Percentiles rank a stretch among this genome's conserved stretches.
Conservation (phyloP, 371 early-diverging fungal genomes). For the Mycotypha africana region DNA sequence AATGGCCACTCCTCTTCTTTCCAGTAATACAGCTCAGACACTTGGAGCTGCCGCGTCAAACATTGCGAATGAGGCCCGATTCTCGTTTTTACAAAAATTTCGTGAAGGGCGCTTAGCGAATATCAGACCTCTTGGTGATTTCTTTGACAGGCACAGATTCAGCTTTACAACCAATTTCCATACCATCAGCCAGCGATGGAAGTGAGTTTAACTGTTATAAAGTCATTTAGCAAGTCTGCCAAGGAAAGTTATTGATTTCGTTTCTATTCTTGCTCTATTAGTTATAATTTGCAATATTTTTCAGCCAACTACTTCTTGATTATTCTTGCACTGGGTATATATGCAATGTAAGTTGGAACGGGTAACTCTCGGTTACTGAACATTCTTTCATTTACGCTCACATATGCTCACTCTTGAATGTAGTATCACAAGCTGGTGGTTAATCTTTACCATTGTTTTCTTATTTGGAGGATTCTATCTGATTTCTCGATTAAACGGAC, state of each 20-base stretch:
- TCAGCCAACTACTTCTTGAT: slow-evolving; percentile 64
- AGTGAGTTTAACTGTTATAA: slow-evolving; percentile 28
- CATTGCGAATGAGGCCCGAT: slow-evolving; percentile 33
- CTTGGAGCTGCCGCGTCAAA: slow-evolving; percentile 20
- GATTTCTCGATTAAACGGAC: slow-evolving; percentile 49
- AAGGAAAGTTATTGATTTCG: too few species aligned
- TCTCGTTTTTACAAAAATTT: slow-evolving; percentile 32
- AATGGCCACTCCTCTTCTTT: slow-evolving; percentile 23
- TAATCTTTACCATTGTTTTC: slow-evolving; percentile 53
- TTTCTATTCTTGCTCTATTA: slow-evolving; percentile 16
- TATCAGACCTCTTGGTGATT: slow-evolving; percentile 52
- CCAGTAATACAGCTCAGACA: slow-evolving; percentile 18
- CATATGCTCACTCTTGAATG: too few species aligned
- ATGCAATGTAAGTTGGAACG: slow-evolving; percentile 49
- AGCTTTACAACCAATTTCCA: slow-evolving; percentile 46
- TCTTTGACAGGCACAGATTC: slow-evolving; percentile 59
- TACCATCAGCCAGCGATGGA: slow-evolving; percentile 43
- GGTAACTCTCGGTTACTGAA: not conserved
- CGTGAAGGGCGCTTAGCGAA: slow-evolving; percentile 40
- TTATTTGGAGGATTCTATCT: slow-evolving; percentile 50
- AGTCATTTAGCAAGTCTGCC: too few species aligned
- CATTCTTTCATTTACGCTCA: not conserved
- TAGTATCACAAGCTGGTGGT: slow-evolving; percentile 54
- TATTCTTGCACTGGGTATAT: slow-evolving; percentile 49
- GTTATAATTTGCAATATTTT: slow-evolving; percentile 60